Evolutionary conservation across 345 rosid genomes (phyloP).

Genomic region (Eucalyptus erythrocorys): DNA sequence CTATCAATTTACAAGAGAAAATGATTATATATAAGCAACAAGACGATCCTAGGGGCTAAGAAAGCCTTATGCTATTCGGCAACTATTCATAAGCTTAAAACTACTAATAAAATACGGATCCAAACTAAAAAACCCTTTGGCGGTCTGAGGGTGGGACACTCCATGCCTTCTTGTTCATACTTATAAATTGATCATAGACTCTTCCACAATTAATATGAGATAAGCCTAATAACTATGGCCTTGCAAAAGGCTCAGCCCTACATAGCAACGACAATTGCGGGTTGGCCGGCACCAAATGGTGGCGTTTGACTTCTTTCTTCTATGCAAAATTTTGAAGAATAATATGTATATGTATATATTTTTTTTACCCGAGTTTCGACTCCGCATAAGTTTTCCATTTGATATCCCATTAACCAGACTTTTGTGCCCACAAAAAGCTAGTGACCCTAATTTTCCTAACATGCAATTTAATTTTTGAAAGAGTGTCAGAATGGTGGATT

Average conservation of each 20-base stretch:
- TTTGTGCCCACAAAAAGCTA: not conserved
- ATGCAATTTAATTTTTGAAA: not conserved
- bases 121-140: too few relatives aligned
- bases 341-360: too few relatives aligned
- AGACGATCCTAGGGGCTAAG: too few relatives aligned
- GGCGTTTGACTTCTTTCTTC: not conserved
- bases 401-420: not conserved
- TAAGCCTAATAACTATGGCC: not conserved
- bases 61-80: accelerated
- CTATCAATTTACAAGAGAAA: too few relatives aligned
- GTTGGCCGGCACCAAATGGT: not conserved
- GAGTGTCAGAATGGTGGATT: not conserved
- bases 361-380: too few relatives aligned
- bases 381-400: not conserved
- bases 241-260: not conserved
- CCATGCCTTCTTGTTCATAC: too few relatives aligned
- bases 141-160: accelerated
- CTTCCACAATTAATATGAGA: too few relatives aligned
- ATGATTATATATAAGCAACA: too few relatives aligned
- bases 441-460: not conserved
- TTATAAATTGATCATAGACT: too few relatives aligned
- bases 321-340: too few relatives aligned
- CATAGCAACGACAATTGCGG: not conserved
- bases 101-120: accelerated
- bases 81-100: too few relatives aligned